Conservation (phyloP, 169 alveolate genomes). For the Eimeria necatrix region DNA sequence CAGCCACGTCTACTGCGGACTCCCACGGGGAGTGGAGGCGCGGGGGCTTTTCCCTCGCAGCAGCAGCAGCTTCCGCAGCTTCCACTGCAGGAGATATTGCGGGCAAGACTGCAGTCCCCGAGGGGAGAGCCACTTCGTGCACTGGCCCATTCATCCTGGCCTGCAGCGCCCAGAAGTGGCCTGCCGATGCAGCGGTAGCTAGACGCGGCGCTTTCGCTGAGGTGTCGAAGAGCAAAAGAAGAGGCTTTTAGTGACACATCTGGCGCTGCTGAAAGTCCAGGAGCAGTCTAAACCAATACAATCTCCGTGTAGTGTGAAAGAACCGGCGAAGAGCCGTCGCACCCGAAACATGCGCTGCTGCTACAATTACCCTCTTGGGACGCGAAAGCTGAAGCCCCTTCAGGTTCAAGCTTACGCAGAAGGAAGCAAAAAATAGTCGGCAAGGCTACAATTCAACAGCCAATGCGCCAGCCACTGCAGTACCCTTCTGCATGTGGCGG, state of each 20-base stretch:
- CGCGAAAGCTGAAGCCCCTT: too few relatives aligned
- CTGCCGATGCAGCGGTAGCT: conserved; percentile 11
- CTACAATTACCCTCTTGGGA: neutral
- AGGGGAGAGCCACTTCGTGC: neutral
- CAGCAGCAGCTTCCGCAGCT: conserved; percentile 1
- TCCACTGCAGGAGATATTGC: neutral
- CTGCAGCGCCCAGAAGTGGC: conserved; percentile 26
- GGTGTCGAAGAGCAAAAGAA: conserved; percentile 11
- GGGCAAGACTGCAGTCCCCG: conserved; percentile 3
- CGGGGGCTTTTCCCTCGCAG: neutral
- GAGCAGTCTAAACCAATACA: neutral
- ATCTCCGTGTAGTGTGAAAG: neutral
- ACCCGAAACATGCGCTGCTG: neutral
- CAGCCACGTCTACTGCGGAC: conserved; percentile 39
- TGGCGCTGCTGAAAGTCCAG: neutral
- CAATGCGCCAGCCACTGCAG: conserved; percentile 10
- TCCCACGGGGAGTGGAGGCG: conserved; percentile 38
- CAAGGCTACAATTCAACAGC: neutral
- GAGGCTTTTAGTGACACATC: neutral
- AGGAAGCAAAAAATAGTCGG: neutral
- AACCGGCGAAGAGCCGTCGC: neutral
- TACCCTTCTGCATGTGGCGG: conserved; percentile 46
- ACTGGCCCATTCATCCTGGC: neutral
- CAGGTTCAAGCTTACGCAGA: neutral
- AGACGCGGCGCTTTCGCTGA: neutral